Percentiles rank a stretch among this genome's conserved stretches.
These are phyloP conservation scores for Sugiyamaella paludigena DNA, from an alignment of 1,139 yeast genomes.

Conservation along the genomic window DNA sequence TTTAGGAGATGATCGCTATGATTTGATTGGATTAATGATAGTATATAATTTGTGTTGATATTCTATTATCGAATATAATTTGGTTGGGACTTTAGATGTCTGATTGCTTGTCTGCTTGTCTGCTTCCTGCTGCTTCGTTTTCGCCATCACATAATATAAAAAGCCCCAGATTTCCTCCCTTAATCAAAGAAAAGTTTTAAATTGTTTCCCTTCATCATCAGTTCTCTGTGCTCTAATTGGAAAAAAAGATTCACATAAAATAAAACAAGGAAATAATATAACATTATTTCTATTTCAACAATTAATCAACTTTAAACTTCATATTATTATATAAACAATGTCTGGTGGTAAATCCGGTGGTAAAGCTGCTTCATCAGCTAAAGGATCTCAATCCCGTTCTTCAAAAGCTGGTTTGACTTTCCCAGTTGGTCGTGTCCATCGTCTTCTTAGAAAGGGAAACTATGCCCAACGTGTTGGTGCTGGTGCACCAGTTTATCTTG, in stretches of 20 bases:
- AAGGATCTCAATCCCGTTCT: slow-evolving; percentile 96
- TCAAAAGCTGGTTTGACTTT: slow-evolving; percentile 97
- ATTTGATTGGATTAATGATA: too few relatives aligned
- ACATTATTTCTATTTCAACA: neutral
- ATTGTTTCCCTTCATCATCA: slow-evolving; percentile 24
- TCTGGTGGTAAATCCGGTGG: slow-evolving; percentile 97
- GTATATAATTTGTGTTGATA: too few relatives aligned
- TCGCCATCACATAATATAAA: too few relatives aligned
- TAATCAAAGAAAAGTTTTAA: slow-evolving; percentile 8
- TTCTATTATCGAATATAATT: too few relatives aligned
- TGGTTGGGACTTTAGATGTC: too few relatives aligned
- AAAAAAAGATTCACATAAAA: slow-evolving; percentile 26
- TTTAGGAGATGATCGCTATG: too few relatives aligned
- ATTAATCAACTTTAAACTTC: neutral
- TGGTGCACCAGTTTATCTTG: slow-evolving; percentile 94
- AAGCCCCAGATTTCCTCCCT: too few relatives aligned
- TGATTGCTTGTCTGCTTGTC: too few relatives aligned
- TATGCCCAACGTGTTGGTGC: slow-evolving; percentile 99
- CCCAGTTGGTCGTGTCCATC: slow-evolving; percentile 99
- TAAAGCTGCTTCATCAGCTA: slow-evolving; percentile 86
- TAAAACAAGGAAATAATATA: slow-evolving; percentile 1
- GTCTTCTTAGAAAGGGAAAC: slow-evolving; percentile 95
- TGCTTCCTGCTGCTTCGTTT: too few relatives aligned
- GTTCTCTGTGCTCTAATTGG: slow-evolving; percentile 23
- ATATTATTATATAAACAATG: slow-evolving; percentile 48